phyloP scores from a whole-genome alignment of 805 yeast species.

The Candida chilensis region DNA sequence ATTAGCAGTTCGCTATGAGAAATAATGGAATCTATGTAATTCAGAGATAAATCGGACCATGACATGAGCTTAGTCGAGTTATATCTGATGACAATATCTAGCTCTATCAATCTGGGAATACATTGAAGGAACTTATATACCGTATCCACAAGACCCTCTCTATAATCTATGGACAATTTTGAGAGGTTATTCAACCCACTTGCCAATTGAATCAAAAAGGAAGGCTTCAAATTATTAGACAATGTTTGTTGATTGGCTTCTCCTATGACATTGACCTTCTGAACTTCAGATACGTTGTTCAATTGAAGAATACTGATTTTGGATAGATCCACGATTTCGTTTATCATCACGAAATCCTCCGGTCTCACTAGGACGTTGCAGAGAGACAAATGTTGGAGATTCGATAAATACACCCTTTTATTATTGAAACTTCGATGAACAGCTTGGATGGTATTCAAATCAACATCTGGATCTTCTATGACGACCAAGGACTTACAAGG shows the following conservation, averaged over 20 bases:
- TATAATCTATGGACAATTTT: conserved; percentile 24
- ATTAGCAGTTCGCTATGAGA: conserved; percentile 8
- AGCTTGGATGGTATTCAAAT: no score
- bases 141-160: conserved; percentile 30
- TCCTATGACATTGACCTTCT: conserved; percentile 4
- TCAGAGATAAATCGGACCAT: conserved; percentile 10
- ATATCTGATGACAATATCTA: conserved; percentile 31
- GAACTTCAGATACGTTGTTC: conserved; percentile 24
- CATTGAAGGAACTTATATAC: conserved; percentile 21
- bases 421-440: no score
- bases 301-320: conserved; percentile 18
- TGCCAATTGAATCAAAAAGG: conserved; percentile 15
- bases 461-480: no score
- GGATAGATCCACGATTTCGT: conserved; percentile 10
- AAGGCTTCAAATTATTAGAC: conserved; percentile 6
- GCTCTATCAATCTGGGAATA: conserved; percentile 14
- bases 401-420: no score
- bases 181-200: conserved; percentile 13
- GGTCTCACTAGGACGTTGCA: no score
- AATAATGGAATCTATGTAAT: conserved; percentile 5
- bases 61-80: conserved; percentile 17
- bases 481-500: no score
- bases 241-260: conserved; percentile 5
- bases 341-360: no score
- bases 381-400: no score